Conservation (phyloP, 768 basidiomycete genomes). For the Mycena venus region DNA sequence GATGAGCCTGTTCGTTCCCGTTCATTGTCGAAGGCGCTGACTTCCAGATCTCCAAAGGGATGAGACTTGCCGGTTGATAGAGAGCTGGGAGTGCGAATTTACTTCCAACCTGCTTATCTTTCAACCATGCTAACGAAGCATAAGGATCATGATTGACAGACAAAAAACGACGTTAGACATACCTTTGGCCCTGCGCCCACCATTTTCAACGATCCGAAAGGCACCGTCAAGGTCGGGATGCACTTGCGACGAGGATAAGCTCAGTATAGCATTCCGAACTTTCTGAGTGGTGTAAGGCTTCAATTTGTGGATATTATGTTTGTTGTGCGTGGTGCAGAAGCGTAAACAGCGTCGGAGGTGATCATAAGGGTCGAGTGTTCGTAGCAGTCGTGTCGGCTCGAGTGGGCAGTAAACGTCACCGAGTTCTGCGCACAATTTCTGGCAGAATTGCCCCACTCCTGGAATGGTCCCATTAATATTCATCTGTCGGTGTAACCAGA, state of each 20-base stretch:
- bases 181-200: slow-evolving; percentile 39
- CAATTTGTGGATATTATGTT: slow-evolving; percentile 33
- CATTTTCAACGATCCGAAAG: slow-evolving; percentile 1
- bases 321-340: slow-evolving; percentile 40
- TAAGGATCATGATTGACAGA: neutral
- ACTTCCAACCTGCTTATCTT: slow-evolving; percentile 36
- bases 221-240: slow-evolving; percentile 31
- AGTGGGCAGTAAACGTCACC: slow-evolving; percentile 9
- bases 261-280: slow-evolving; percentile 37
- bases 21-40: slow-evolving; percentile 35
- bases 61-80: slow-evolving; percentile 41
- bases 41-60: slow-evolving; percentile 42
- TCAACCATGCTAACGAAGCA: slow-evolving; percentile 40
- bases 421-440: neutral
- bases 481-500: neutral
- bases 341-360: slow-evolving; percentile 39
- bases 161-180: neutral
- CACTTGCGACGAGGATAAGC: slow-evolving; percentile 37
- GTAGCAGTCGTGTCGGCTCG: slow-evolving; percentile 24
- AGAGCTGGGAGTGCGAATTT: no score
- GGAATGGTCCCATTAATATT: neutral
- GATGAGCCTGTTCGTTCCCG: slow-evolving; percentile 41
- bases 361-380: slow-evolving; percentile 40
- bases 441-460: slow-evolving; percentile 35
- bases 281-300: neutral